phyloP scores from a whole-genome alignment of 2,329 filamentous ascomycete genomes.

The Furcasterigmium furcatum region DNA sequence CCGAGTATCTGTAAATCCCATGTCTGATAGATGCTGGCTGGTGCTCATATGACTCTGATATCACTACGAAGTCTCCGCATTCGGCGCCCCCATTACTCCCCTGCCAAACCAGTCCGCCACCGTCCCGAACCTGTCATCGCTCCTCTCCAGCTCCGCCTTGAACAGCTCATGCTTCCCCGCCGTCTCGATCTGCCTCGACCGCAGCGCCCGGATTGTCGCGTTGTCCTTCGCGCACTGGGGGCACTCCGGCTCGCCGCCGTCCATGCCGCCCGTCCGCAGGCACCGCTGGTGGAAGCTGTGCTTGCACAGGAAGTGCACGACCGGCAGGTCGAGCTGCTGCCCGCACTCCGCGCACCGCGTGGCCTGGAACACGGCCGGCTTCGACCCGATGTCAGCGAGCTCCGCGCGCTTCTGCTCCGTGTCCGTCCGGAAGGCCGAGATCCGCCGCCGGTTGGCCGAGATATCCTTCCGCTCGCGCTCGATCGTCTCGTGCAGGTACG shows the following conservation, averaged over 20 bases:
- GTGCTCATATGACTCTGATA: no score
- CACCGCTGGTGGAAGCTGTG: constrained; percentile 95
- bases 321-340: constrained; percentile 76
- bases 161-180: constrained; percentile 89
- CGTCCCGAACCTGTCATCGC: constrained; percentile 82
- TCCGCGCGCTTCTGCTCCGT: constrained; percentile 78
- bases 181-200: constrained; percentile 80
- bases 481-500: constrained; percentile 86
- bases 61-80: constrained; percentile 18
- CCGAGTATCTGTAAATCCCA: no score
- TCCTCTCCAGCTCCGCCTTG: constrained; percentile 70
- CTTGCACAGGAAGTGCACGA: constrained; percentile 94
- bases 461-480: constrained; percentile 87
- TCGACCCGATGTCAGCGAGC: constrained; percentile 70
- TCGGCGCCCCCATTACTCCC: constrained; percentile 72
- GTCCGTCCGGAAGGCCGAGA: constrained; percentile 78
- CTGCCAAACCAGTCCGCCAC: constrained; percentile 93
- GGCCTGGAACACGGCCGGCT: constrained; percentile 86
- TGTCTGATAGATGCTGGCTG: no score
- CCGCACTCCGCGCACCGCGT: constrained; percentile 84
- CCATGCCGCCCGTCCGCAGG: constrained; percentile 47
- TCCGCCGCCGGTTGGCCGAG: constrained; percentile 71
- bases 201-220: constrained; percentile 82
- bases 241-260: constrained; percentile 69
- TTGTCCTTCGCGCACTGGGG: constrained; percentile 83